Evolutionary conservation across 179 eudicot species (phyloP).

Genomic region (Silene noctiflora): DNA sequence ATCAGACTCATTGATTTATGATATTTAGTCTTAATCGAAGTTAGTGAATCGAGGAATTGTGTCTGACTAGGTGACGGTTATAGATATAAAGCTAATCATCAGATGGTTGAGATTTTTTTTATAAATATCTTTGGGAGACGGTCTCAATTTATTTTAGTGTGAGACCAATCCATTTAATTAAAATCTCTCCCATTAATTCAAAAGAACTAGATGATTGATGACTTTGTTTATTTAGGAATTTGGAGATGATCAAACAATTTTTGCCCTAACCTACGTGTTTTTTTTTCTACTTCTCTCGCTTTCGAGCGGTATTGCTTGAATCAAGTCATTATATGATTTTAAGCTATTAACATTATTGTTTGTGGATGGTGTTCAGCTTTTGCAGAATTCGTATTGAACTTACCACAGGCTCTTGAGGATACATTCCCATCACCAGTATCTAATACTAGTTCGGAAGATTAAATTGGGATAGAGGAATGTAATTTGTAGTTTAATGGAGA

Average conservation of each 20-base stretch:
- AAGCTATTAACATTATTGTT: constrained; percentile 3
- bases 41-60: neutral
- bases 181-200: no score
- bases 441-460: neutral
- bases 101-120: neutral
- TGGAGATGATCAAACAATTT: no score
- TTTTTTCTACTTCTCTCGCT: neutral
- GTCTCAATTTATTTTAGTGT: no score
- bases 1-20: neutral
- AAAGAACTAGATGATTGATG: no score
- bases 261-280: neutral
- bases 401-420: constrained; percentile 56
- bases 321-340: neutral
- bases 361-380: constrained; percentile 50
- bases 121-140: no score
- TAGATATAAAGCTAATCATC: neutral
- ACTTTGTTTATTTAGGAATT: no score
- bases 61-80: neutral
- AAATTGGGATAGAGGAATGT: neutral
- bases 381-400: constrained; percentile 91
- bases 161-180: no score
- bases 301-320: neutral
- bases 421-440: constrained; percentile 23
- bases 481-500: neutral
- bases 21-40: neutral